Percentiles rank a stretch among this genome's conserved stretches.
These are phyloP conservation scores for Starmerella sp. DNA, from an alignment of 805 yeast genomes.

Conservation along the genomic window DNA sequence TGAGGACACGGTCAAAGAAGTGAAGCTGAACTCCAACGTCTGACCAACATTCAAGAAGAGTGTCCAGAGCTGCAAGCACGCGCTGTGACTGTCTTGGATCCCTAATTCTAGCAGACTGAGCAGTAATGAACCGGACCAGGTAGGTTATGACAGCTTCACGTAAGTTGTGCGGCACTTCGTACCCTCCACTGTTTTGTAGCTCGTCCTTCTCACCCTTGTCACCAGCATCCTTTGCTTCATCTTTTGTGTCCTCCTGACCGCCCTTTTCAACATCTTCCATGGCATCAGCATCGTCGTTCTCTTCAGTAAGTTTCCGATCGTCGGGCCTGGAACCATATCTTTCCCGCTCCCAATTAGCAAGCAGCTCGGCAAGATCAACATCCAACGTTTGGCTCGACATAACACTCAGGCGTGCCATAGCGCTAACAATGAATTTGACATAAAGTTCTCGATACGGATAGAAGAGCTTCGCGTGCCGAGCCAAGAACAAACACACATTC, in stretches of 20 bases:
- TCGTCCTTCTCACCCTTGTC: not conserved
- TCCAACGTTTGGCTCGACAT: constrained; percentile 76
- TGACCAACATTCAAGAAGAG: constrained; percentile 71
- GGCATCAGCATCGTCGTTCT: constrained; percentile 15
- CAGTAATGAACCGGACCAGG: constrained; percentile 75
- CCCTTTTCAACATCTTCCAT: not conserved
- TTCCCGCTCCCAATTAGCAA: constrained; percentile 65
- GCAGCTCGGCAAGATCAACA: constrained; percentile 76
- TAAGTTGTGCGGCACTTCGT: constrained; percentile 60
- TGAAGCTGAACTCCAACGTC: constrained; percentile 78
- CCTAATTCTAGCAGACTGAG: constrained; percentile 52
- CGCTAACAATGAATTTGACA: constrained; percentile 75
- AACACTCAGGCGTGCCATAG: constrained; percentile 81
- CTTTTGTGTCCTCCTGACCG: constrained; percentile 31
- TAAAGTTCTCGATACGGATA: constrained; percentile 81
- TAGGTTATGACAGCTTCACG: constrained; percentile 86
- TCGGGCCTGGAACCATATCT: constrained; percentile 4
- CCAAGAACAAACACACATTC: constrained; percentile 79
- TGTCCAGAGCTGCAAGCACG: constrained; percentile 67
- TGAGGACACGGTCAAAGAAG: constrained; percentile 78
- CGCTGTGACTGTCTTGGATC: constrained; percentile 73
- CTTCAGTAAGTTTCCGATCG: constrained; percentile 6
- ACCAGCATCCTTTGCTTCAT: constrained; percentile 31
- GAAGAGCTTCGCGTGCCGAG: constrained; percentile 73
- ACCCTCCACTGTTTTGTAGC: constrained; percentile 20